A percentile compares a stretch with the other conserved stretches of the same genome.
phyloP scores from a whole-genome alignment of 2,329 filamentous ascomycete genomes.

The Phaeophleospora eucalypticola region DNA sequence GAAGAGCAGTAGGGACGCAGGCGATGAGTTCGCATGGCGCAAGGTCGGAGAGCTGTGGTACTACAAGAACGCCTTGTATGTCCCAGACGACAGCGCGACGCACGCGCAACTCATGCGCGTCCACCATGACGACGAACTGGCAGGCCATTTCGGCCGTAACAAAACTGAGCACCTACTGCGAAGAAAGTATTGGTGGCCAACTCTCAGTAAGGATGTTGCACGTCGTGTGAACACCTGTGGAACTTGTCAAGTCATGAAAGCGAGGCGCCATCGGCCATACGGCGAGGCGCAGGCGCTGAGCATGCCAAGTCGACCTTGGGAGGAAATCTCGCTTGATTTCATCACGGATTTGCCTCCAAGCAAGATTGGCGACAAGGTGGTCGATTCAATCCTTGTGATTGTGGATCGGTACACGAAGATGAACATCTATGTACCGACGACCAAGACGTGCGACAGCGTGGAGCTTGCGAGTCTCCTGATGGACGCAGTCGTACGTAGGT shows the following conservation, averaged over 20 bases:
- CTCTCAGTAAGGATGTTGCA: neutral
- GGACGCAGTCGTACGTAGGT: neutral
- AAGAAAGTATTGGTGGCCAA: neutral
- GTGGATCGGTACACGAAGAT: neutral
- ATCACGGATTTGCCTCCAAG: neutral
- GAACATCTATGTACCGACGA: neutral
- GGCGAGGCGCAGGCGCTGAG: neutral
- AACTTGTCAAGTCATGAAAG: neutral
- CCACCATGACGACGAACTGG: neutral
- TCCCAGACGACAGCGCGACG: too few relatives aligned
- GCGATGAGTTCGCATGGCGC: too few relatives aligned
- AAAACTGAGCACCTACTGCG: neutral
- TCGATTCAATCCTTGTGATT: neutral
- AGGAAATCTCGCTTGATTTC: neutral
- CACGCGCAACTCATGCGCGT: too few relatives aligned
- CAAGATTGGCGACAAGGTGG: neutral
- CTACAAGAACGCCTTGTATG: too few relatives aligned
- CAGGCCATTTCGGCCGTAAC: neutral
- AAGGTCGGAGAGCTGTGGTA: too few relatives aligned
- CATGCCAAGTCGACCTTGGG: neutral
- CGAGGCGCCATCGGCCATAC: neutral
- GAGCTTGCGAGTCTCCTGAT: neutral
- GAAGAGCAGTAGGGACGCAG: too few relatives aligned
- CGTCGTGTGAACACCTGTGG: neutral
- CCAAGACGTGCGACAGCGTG: too few relatives aligned